Conservation (phyloP, 164 flowering plant genomes). For the Aristolochia contorta region DNA sequence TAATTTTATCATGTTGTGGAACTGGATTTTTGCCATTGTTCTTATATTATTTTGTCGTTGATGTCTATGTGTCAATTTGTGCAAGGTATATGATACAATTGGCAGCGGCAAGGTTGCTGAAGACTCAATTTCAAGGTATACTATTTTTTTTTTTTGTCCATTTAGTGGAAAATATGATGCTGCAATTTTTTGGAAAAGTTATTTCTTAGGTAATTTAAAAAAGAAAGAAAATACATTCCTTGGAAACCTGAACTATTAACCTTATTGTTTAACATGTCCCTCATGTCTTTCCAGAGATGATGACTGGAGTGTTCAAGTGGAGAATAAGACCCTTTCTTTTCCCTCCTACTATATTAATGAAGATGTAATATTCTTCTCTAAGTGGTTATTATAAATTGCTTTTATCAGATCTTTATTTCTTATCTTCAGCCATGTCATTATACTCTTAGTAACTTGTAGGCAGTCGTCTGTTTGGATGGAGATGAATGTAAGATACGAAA, state of each 20-base stretch:
- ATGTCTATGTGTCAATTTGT: neutral
- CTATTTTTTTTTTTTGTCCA: neutral
- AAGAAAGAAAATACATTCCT: neutral
- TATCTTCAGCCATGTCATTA: constrained; percentile 9
- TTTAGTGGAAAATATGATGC: neutral
- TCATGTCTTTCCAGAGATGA: constrained; percentile 51
- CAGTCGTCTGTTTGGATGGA: constrained; percentile 96
- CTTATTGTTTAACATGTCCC: too few relatives aligned
- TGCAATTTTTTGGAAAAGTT: neutral
- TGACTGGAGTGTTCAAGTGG: constrained; percentile 84
- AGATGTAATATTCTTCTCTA: constrained; percentile 52
- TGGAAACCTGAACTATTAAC: too few relatives aligned
- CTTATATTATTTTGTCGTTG: constrained; percentile 13
- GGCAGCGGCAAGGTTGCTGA: constrained; percentile 65
- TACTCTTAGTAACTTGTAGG: constrained; percentile 42
- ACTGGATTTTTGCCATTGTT: constrained; percentile 4
- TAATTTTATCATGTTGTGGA: neutral
- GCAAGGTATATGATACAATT: constrained; percentile 78
- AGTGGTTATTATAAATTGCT: neutral
- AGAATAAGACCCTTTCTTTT: constrained; percentile 69
- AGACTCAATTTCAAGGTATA: constrained; percentile 48
- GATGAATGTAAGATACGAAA: constrained; percentile 84
- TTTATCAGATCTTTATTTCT: constrained; percentile 4
- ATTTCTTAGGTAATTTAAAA: neutral
- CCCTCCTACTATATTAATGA: constrained; percentile 99